Conservation (phyloP, 2,329 filamentous ascomycete species). For the Beauveria rudraprayagi region DNA sequence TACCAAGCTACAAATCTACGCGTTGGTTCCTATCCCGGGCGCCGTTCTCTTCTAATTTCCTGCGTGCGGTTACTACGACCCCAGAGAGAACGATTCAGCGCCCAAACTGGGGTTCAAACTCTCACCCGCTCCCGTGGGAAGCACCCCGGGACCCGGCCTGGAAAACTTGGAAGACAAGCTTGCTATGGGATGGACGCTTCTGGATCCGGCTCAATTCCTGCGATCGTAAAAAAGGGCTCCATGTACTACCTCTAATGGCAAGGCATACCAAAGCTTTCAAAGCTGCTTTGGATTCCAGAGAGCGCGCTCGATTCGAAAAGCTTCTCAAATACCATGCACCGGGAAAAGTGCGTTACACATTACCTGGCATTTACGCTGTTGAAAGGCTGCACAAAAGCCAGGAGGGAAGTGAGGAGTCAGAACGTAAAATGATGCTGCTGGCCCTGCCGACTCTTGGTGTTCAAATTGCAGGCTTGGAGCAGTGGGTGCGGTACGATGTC, state of each 20-base stretch:
- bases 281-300: slow-evolving; percentile 28
- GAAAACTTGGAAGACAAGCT: slow-evolving; percentile 24
- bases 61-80: neutral
- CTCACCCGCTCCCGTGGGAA: slow-evolving; percentile 14
- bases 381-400: slow-evolving; percentile 17
- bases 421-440: slow-evolving; percentile 31
- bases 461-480: slow-evolving; percentile 35
- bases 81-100: neutral
- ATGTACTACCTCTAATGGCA: slow-evolving; percentile 37
- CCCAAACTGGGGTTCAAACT: neutral
- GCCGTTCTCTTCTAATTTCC: slow-evolving; percentile 34
- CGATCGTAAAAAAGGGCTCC: slow-evolving; percentile 29
- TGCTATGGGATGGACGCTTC: slow-evolving; percentile 52
- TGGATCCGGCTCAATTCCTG: slow-evolving; percentile 46
- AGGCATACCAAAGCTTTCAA: slow-evolving; percentile 41
- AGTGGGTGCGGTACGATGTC: slow-evolving; percentile 42
- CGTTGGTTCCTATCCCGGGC: slow-evolving; percentile 40
- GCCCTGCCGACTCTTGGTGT: slow-evolving; percentile 47
- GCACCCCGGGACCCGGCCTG: slow-evolving; percentile 23
- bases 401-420: neutral
- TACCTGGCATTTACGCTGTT: slow-evolving; percentile 46
- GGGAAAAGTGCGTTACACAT: slow-evolving; percentile 45
- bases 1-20: slow-evolving; percentile 15
- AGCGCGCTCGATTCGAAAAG: slow-evolving; percentile 28
- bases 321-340: slow-evolving; percentile 43